phyloP scores from a whole-genome alignment of 169 alveolate species.

The Cryptosporidium muris region DNA sequence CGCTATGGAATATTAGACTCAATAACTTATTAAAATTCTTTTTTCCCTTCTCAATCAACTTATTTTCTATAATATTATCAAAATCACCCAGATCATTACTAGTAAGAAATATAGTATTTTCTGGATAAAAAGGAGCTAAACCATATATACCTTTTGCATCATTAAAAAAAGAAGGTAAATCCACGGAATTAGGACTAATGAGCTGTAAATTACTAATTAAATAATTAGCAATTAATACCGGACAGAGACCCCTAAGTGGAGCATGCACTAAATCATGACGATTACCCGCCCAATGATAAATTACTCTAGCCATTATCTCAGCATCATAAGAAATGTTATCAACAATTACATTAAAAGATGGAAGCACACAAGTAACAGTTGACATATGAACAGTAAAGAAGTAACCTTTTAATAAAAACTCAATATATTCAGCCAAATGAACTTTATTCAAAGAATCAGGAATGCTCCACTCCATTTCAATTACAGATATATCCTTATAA shows the following conservation, averaged over 20 bases:
- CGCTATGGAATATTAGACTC: too few species aligned
- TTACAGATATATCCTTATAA: too few species aligned
- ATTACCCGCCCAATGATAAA: constrained; percentile 19
- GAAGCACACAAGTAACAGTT: constrained; percentile 11
- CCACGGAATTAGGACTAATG: neutral
- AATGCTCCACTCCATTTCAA: neutral
- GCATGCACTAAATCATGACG: constrained; percentile 46
- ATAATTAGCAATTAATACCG: neutral
- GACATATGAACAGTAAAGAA: constrained; percentile 17
- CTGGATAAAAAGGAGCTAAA: neutral
- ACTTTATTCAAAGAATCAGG: neutral
- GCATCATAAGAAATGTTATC: constrained; percentile 7
- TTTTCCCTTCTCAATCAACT: too few species aligned
- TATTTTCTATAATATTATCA: constrained; percentile 11
- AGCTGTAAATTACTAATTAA: neutral
- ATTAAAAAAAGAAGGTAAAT: neutral
- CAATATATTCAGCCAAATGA: neutral
- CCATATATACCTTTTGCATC: constrained; percentile 4
- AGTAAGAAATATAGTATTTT: neutral
- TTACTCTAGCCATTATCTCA: neutral
- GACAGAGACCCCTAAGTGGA: constrained; percentile 23
- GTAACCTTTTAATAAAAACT: constrained; percentile 9
- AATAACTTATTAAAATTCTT: too few species aligned
- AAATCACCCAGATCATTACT: neutral
- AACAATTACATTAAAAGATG: constrained; percentile 16